Conservation (phyloP, 352 stramenopile genomes). For the Blastocystis sp. region DNA sequence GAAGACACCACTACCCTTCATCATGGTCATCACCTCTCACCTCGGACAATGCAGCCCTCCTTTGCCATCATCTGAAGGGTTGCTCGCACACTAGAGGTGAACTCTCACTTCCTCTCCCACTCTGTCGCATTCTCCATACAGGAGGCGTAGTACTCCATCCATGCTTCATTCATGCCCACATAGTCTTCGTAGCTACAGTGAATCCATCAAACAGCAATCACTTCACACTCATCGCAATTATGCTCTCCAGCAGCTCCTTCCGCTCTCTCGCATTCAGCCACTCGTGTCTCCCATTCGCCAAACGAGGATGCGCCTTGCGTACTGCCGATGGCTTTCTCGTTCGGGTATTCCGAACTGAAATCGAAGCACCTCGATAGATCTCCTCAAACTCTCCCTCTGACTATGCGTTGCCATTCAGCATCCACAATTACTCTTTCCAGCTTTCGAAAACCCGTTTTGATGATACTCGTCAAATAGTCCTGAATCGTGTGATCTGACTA, state of each 20-base stretch:
- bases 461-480: neutral
- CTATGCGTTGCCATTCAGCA: neutral
- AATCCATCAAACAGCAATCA: neutral
- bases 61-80: too few relatives aligned
- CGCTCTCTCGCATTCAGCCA: constrained; percentile 18
- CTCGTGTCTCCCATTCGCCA: neutral
- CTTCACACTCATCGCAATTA: neutral
- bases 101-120: neutral
- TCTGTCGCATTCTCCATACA: neutral
- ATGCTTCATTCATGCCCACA: constrained; percentile 23
- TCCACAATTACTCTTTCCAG: neutral
- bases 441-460: neutral
- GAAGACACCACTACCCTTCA: constrained; percentile 1
- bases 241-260: constrained; percentile 3
- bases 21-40: neutral
- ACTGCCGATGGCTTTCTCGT: neutral
- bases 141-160: neutral
- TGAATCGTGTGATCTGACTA: neutral
- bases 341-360: neutral
- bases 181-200: constrained; percentile 36
- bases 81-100: too few relatives aligned
- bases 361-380: neutral
- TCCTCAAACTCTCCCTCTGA: constrained; percentile 24
- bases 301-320: neutral
- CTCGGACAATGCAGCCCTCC: constrained; percentile 5